Evolutionary conservation across 495 filamentous ascomycete genomes (phyloP).

Genomic region (Aspergillus coremiiformis): DNA sequence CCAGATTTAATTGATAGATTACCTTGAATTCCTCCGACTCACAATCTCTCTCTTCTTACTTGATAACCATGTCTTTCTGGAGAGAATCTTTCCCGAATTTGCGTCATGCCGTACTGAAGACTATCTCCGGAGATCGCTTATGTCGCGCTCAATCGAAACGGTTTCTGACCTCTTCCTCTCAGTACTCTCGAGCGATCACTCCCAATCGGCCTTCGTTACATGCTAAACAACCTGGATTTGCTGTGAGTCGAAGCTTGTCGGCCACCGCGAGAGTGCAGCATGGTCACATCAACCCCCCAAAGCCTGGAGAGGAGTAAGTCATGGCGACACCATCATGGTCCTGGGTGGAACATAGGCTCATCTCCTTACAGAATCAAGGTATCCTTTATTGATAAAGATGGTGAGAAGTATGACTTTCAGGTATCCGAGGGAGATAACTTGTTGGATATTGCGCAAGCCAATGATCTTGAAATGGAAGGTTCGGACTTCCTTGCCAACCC

Average conservation of each 20-base stretch:
- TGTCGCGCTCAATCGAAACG: conserved; percentile 28
- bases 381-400: conserved; percentile 94
- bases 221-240: neutral
- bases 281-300: conserved; percentile 74
- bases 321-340: neutral
- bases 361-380: conserved; percentile 60
- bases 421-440: conserved; percentile 85
- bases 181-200: conserved; percentile 14
- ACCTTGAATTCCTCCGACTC: no score
- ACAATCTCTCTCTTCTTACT: neutral
- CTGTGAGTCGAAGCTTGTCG: conserved; percentile 50
- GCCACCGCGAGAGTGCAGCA: conserved; percentile 54
- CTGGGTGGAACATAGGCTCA: neutral
- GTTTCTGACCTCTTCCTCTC: conserved; percentile 25
- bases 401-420: conserved; percentile 61
- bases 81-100: conserved; percentile 31
- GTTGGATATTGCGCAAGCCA: conserved; percentile 85
- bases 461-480: conserved; percentile 98
- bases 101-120: conserved; percentile 27
- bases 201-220: conserved; percentile 6
- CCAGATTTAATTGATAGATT: conserved; percentile 6
- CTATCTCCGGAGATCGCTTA: conserved; percentile 20
- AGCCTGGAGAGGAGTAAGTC: conserved; percentile 87
- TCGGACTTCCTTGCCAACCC: conserved; percentile 10
- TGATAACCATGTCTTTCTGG: conserved; percentile 31